Percentiles rank a stretch among this genome's conserved stretches.
These are phyloP conservation scores for Entoloma clypeatum DNA, from an alignment of 1,284 basidiomycete species.

Conservation along the genomic window DNA sequence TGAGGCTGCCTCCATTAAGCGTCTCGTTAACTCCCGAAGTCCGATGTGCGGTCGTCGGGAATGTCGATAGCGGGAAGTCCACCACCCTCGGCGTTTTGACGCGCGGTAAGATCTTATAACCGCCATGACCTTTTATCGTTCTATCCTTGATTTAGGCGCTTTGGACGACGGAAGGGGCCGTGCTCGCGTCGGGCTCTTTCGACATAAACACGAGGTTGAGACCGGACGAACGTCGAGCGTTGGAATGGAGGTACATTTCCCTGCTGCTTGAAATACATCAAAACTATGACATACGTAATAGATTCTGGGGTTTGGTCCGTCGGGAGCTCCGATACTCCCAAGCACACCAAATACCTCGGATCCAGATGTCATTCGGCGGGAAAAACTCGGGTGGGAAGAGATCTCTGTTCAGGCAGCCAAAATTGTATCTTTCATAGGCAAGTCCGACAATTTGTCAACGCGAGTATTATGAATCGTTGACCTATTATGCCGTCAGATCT, in stretches of 20 bases:
- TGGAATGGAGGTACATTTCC: constrained; percentile 79
- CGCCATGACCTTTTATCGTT: constrained; percentile 8
- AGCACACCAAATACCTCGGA: constrained; percentile 52
- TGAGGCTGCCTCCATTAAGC: constrained; percentile 69
- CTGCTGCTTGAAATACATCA: background rate
- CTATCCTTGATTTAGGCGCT: constrained; percentile 49
- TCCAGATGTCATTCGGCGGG: constrained; percentile 62
- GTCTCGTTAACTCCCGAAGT: constrained; percentile 82
- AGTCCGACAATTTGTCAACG: constrained; percentile 13
- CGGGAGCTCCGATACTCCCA: constrained; percentile 76
- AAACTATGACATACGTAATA: constrained; percentile 26
- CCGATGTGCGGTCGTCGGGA: constrained; percentile 92
- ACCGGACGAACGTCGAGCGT: constrained; percentile 93
- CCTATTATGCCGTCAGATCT: constrained; percentile 53
- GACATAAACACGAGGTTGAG: constrained; percentile 98
- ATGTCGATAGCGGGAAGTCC: constrained; percentile 92
- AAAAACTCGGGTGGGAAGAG: constrained; percentile 94
- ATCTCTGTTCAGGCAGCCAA: constrained; percentile 91
- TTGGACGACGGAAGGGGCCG: constrained; percentile 94
- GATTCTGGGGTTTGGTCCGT: constrained; percentile 83
- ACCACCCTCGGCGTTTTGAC: constrained; percentile 89
- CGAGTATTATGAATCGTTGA: constrained; percentile 9
- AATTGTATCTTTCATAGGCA: constrained; percentile 92
- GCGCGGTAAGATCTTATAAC: constrained; percentile 43
- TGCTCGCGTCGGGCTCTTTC: constrained; percentile 88